phyloP scores from a whole-genome alignment of 2,329 filamentous ascomycete species.

The Alternaria ventricosa region DNA sequence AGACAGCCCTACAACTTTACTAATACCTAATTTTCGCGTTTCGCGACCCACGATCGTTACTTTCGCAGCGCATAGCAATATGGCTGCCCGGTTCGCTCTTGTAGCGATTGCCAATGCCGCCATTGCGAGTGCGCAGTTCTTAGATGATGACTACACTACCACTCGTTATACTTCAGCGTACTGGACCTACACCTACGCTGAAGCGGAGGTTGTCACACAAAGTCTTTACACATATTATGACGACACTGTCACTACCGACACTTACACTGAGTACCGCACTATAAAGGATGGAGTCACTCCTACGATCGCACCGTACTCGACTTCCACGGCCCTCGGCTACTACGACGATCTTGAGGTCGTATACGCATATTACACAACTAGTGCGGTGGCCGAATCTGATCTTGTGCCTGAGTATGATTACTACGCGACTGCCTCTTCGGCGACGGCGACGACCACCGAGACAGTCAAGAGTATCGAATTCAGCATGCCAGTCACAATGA shows the following conservation, averaged over 20 bases:
- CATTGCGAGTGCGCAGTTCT: constrained; percentile 20
- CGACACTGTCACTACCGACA: constrained; percentile 14
- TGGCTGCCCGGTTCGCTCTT: constrained; percentile 22
- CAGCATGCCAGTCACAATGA: constrained; percentile 41
- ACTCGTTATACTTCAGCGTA: constrained; percentile 17
- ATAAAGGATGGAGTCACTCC: constrained; percentile 36
- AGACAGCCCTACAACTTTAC: constrained; percentile 12
- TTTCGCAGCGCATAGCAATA: constrained; percentile 5
- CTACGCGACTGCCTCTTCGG: constrained; percentile 7
- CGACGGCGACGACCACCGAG: constrained; percentile 7
- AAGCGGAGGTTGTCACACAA: constrained; percentile 21
- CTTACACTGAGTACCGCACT: constrained; percentile 19
- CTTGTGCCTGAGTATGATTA: constrained; percentile 23
- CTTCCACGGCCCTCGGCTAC: constrained; percentile 1
- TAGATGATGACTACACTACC: not conserved
- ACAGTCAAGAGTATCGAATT: constrained; percentile 18
- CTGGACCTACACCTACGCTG: constrained; percentile 35
- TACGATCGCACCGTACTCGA: constrained; percentile 24
- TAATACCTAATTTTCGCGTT: constrained; percentile 17
- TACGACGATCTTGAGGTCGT: constrained; percentile 23
- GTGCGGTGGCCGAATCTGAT: constrained; percentile 33
- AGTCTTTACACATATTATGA: constrained; percentile 21
- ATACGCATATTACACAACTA: constrained; percentile 29
- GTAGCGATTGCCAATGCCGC: constrained; percentile 20
- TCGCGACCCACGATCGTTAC: constrained; percentile 11